phyloP scores from a whole-genome alignment of 768 basidiomycete species.

The Leccinum imitatum region DNA sequence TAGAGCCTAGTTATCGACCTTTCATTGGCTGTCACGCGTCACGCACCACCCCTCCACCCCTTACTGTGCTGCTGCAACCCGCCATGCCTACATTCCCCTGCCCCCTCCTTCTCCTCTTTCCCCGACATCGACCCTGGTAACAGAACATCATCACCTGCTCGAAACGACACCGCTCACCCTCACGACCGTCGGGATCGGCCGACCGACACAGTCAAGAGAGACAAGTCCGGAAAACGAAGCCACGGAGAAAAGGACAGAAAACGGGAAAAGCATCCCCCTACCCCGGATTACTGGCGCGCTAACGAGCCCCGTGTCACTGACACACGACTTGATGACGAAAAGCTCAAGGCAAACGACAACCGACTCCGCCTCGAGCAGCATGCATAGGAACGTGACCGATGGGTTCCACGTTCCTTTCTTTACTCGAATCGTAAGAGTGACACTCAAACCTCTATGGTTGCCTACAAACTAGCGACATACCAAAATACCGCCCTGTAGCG shows the following conservation, averaged over 20 bases:
- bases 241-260: conserved; percentile 33
- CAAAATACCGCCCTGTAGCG: conserved; percentile 59
- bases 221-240: conserved; percentile 22
- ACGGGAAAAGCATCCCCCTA: conserved; percentile 31
- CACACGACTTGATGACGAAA: conserved; percentile 30
- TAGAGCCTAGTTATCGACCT: too few relatives aligned
- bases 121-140: conserved; percentile 54
- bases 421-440: conserved; percentile 72
- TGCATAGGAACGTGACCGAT: conserved; percentile 21
- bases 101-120: conserved; percentile 71
- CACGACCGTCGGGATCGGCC: conserved; percentile 13
- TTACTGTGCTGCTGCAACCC: not conserved
- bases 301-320: conserved; percentile 16
- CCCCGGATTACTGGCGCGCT: conserved; percentile 25
- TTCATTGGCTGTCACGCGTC: not conserved
- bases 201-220: conserved; percentile 17
- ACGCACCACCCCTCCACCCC: not conserved
- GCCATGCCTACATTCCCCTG: conserved; percentile 55
- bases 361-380: conserved; percentile 24
- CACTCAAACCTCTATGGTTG: conserved; percentile 63
- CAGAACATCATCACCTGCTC: conserved; percentile 15
- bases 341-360: conserved; percentile 37
- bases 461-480: conserved; percentile 59
- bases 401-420: conserved; percentile 39
- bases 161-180: conserved; percentile 16